Evolutionary conservation across 1,139 yeast species (phyloP), one percentile per base, ranked within the genome.

Genomic region (Meyerozyma athensensis): DNA sequence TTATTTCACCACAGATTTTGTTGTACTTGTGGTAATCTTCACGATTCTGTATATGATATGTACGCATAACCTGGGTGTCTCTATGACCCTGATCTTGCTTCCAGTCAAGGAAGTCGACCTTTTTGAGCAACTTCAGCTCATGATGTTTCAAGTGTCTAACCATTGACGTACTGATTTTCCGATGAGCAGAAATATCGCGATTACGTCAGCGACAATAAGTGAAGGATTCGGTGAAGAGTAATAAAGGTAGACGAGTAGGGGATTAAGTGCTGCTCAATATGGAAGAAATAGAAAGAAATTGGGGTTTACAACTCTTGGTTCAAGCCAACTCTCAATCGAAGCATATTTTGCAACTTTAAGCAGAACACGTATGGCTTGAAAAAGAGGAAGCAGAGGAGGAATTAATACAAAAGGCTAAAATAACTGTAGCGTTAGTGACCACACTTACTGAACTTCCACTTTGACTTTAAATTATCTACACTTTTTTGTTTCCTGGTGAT

Each of bases 31-130:
- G 94, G 60, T 94, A 94, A 60, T 94, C 99, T 59, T 89, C 96
- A 56, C 98, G 77, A 59, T 90, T 85, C 54, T 87, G 96, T 38
- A 94, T 75, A 58, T 90, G 96, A 61, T 90, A 94, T 38, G 87
- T 85, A 52, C 94, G 75, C 95, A 92, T 92, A 32, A 94, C 95
- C 59, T 86, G 94, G 24, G 95, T 82, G 53, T 92, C 98, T 46
- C 98, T 72, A 59, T 94, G 98, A 26, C 94, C 90, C 43, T 83
- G 83, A 59, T 92, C 98, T 56, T 89, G 95, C 61, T 92, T 92
- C 96, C 97, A 94, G 61, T 92, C 95, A 39, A 89, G 85, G 68
- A 94, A 87, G 59, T 92, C 97, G 42, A 92, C 97, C 63, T 92
- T 94, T 70, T 86, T 90, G 54, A 92, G 77, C 56, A 92, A 78